phyloP scores from a whole-genome alignment of 192 early-diverging fungal species.

The Gonapodya sp. region DNA sequence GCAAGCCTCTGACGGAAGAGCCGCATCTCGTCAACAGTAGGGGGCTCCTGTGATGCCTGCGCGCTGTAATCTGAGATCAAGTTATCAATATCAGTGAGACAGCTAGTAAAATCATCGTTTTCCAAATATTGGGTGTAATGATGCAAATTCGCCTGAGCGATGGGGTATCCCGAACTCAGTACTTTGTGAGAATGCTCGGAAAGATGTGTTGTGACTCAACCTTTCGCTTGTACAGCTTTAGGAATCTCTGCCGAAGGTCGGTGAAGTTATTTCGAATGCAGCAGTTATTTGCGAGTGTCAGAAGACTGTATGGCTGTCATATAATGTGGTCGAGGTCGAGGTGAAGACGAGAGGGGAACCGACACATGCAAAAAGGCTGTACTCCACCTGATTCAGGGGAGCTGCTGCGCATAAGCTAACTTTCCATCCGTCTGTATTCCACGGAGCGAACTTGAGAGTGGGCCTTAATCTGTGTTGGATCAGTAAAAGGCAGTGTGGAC shows the following conservation, averaged over 20 bases:
- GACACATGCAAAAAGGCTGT: slow-evolving; percentile 6
- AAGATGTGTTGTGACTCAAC: no score
- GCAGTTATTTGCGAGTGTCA: slow-evolving; percentile 40
- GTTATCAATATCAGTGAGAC: background rate
- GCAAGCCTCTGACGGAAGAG: no score
- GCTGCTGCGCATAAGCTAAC: slow-evolving; percentile 41
- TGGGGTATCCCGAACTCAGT: background rate
- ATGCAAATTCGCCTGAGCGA: slow-evolving; percentile 40
- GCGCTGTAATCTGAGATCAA: slow-evolving; percentile 11
- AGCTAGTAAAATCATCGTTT: slow-evolving; percentile 24
- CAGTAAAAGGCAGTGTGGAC: background rate
- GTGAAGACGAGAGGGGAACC: background rate
- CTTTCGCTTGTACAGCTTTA: slow-evolving; percentile 39
- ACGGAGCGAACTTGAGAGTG: slow-evolving; percentile 31
- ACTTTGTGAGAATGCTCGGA: background rate
- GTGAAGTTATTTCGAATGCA: slow-evolving; percentile 26
- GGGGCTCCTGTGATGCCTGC: slow-evolving; percentile 2
- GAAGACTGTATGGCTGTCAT: slow-evolving; percentile 24
- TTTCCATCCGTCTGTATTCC: slow-evolving; percentile 53
- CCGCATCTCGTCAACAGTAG: background rate
- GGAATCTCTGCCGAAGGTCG: slow-evolving; percentile 25
- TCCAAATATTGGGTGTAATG: slow-evolving; percentile 43
- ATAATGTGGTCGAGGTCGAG: background rate
- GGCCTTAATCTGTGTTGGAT: slow-evolving; percentile 21
- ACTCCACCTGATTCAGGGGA: slow-evolving; percentile 36